Evolutionary conservation across 768 basidiomycete genomes (phyloP).

Genomic region (Lyophyllum decastes): DNA sequence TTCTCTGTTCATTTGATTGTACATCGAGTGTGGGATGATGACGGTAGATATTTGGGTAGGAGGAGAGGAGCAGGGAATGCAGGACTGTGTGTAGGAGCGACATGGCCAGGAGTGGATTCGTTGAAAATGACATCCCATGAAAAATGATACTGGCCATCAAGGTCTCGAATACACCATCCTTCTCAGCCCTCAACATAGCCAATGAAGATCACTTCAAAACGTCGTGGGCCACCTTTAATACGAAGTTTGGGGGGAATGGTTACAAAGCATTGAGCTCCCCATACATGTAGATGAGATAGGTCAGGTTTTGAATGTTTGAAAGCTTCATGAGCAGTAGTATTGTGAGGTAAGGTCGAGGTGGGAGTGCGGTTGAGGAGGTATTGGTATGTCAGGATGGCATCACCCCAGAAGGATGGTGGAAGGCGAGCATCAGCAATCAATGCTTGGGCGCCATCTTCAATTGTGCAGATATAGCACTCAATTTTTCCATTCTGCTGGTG

Average conservation of each 20-base stretch:
- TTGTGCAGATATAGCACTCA: neutral
- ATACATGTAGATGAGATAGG: neutral
- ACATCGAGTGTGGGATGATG: neutral
- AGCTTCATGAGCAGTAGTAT: conserved; percentile 1
- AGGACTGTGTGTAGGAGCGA: neutral
- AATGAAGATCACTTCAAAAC: too few species aligned
- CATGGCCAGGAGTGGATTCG: neutral
- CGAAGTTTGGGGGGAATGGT: neutral
- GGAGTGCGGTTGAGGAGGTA: conserved; percentile 2
- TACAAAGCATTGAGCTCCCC: conserved; percentile 6
- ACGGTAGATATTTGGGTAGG: neutral
- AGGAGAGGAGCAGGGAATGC: neutral
- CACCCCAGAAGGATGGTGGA: neutral
- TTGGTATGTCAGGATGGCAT: neutral
- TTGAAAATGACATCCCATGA: neutral
- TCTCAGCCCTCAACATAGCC: neutral
- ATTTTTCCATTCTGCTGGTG: neutral
- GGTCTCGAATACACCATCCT: neutral
- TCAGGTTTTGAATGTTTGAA: neutral
- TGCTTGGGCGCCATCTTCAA: neutral
- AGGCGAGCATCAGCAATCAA: too few species aligned
- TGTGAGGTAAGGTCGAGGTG: neutral
- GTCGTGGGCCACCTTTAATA: too few species aligned
- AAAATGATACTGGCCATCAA: neutral
- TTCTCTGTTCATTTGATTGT: neutral